Conservation (phyloP, 2,329 filamentous ascomycete genomes). For the Neofusicoccum parvum region DNA sequence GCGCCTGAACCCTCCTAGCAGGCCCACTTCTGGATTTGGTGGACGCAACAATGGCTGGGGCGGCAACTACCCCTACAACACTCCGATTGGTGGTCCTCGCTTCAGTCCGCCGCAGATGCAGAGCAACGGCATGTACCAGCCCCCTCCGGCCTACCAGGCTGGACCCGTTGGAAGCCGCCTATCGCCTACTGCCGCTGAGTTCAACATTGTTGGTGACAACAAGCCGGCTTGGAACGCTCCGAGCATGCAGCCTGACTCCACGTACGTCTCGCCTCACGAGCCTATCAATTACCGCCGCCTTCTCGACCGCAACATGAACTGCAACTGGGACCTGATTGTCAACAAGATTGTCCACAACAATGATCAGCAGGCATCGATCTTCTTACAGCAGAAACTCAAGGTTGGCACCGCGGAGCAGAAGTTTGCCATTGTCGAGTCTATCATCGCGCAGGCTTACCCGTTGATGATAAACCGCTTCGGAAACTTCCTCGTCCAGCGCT, state of each 20-base stretch:
- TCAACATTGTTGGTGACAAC: slow-evolving; percentile 32
- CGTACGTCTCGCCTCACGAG: slow-evolving; percentile 83
- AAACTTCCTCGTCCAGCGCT: slow-evolving; percentile 97
- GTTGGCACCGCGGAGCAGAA: slow-evolving; percentile 94
- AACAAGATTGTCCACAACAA: slow-evolving; percentile 99
- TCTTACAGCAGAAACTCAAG: slow-evolving; percentile 98
- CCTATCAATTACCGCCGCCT: slow-evolving; percentile 95
- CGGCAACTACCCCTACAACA: slow-evolving; percentile 9
- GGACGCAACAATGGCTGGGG: slow-evolving; percentile 36
- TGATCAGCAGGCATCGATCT: slow-evolving; percentile 98
- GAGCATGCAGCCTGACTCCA: slow-evolving; percentile 41
- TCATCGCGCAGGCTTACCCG: slow-evolving; percentile 90
- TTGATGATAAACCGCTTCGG: slow-evolving; percentile 99
- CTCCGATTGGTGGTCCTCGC: slow-evolving; percentile 9
- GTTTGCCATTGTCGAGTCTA: slow-evolving; percentile 94
- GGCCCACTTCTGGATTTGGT: slow-evolving; percentile 39
- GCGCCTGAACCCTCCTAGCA: slow-evolving; percentile 37
- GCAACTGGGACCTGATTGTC: slow-evolving; percentile 99
- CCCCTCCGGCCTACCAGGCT: slow-evolving; percentile 30
- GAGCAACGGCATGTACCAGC: slow-evolving; percentile 23
- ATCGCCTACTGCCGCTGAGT: slow-evolving; percentile 51
- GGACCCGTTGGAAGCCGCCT: slow-evolving; percentile 44
- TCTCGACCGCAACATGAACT: slow-evolving; percentile 92
- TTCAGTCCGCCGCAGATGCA: slow-evolving; percentile 15
- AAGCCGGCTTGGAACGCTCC: slow-evolving; percentile 7